A percentile compares a stretch with the other conserved stretches of the same genome.
Conservation (phyloP, 305 asterid species). For the Salvia sclarea region DNA sequence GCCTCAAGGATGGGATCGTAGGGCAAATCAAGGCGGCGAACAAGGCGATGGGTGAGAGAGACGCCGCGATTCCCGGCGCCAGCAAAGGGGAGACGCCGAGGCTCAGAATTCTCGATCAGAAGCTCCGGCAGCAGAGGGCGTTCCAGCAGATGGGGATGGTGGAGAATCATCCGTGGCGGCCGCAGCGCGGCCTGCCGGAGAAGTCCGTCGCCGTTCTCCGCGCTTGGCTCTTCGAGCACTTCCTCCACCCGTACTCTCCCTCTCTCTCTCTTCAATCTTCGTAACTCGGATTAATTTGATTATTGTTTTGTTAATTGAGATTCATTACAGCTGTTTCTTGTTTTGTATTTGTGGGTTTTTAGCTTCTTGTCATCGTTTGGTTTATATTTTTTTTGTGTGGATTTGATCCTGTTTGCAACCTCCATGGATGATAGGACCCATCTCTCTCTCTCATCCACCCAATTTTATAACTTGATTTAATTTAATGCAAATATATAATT, state of each 20-base stretch:
- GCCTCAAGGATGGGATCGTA: slow-evolving; percentile 19
- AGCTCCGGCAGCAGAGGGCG: slow-evolving; percentile 77
- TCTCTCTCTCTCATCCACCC: slow-evolving; percentile 6
- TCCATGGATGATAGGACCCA: neutral
- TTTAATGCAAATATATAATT: neutral
- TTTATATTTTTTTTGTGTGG: neutral
- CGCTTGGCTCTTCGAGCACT: slow-evolving; percentile 98
- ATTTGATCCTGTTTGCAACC: slow-evolving; percentile 4
- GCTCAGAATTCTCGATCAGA: slow-evolving; percentile 71
- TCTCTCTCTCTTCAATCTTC: neutral
- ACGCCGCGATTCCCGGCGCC: slow-evolving; percentile 50
- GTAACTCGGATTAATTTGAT: neutral
- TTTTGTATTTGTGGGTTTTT: neutral
- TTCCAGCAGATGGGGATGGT: slow-evolving; percentile 73
- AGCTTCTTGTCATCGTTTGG: neutral
- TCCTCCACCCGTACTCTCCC: slow-evolving; percentile 78
- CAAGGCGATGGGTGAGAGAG: slow-evolving; percentile 77
- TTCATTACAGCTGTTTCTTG: slow-evolving; percentile 21
- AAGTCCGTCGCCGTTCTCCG: slow-evolving; percentile 86
- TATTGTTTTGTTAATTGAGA: slow-evolving; percentile 2
- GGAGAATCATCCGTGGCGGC: slow-evolving; percentile 92
- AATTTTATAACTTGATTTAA: neutral
- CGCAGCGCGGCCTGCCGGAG: slow-evolving; percentile 89
- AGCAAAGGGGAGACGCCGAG: slow-evolving; percentile 85
- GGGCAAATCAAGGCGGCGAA: slow-evolving; percentile 57